Evolutionary conservation across 2,329 filamentous ascomycete species (phyloP).

Genomic region (Trichoderma oligosporum): DNA sequence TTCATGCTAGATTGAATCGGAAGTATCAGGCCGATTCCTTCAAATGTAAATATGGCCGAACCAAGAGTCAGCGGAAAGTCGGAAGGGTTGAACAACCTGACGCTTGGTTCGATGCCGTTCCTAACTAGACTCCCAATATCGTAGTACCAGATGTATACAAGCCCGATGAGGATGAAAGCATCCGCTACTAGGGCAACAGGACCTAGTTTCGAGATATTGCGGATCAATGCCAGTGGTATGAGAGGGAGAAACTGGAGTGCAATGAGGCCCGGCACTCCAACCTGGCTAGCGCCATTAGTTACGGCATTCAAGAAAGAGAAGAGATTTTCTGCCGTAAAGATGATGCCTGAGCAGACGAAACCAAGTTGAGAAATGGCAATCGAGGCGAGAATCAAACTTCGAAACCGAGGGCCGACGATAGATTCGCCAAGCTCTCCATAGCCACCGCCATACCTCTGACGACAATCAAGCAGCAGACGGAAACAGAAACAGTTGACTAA

Average conservation of each 20-base stretch:
- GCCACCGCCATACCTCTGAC: constrained; percentile 60
- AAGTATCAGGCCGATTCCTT: constrained; percentile 72
- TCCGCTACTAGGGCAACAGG: constrained; percentile 66
- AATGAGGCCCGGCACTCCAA: constrained; percentile 55
- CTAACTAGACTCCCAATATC: constrained; percentile 56
- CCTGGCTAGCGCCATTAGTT: constrained; percentile 44
- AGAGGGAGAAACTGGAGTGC: constrained; percentile 61
- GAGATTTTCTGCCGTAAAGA: constrained; percentile 74
- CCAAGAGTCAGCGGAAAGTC: constrained; percentile 69
- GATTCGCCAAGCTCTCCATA: constrained; percentile 70
- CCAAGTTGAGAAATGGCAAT: constrained; percentile 73
- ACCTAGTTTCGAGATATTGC: constrained; percentile 72
- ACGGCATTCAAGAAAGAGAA: constrained; percentile 64
- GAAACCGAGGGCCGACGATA: constrained; percentile 61
- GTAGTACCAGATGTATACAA: constrained; percentile 70
- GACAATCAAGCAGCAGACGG: constrained; percentile 65
- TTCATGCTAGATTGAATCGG: constrained; percentile 75
- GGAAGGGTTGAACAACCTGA: constrained; percentile 66
- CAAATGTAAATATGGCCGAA: constrained; percentile 73
- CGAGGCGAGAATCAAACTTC: constrained; percentile 63
- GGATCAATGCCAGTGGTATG: constrained; percentile 64
- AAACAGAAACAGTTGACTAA: constrained; percentile 67
- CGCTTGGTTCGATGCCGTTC: constrained; percentile 55
- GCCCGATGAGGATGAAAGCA: constrained; percentile 65
- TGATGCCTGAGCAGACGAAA: constrained; percentile 73